Conservation (phyloP, 495 filamentous ascomycete genomes). For the Penicillium salamii region DNA sequence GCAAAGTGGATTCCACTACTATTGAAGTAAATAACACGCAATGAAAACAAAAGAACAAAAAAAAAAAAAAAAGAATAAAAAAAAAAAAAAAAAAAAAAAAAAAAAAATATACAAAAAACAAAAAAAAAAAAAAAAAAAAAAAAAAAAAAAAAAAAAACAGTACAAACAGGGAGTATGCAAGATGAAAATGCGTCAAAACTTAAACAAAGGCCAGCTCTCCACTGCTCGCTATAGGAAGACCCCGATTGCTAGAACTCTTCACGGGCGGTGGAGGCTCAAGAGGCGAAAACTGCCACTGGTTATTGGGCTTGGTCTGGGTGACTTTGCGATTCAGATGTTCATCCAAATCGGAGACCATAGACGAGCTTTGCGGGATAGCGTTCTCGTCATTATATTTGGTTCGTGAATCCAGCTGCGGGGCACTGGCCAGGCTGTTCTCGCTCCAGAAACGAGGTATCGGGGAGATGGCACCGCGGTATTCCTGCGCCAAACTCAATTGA, state of each 20-base stretch:
- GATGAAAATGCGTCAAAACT: neutral
- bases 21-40: too few species aligned
- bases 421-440: constrained; percentile 34
- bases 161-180: neutral
- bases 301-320: constrained; percentile 8
- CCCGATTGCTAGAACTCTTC: constrained; percentile 13
- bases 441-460: constrained; percentile 44
- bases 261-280: constrained; percentile 20
- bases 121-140: neutral
- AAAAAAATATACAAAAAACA: too few species aligned
- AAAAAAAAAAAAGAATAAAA: constrained; percentile 1
- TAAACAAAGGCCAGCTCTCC: constrained; percentile 36
- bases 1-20: too few species aligned
- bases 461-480: constrained; percentile 43
- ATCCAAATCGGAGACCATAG: constrained; percentile 26
- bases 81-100: neutral
- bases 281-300: constrained; percentile 8
- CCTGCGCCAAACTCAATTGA: constrained; percentile 40
- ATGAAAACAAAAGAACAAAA: too few species aligned
- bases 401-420: constrained; percentile 16
- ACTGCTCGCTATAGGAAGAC: constrained; percentile 27
- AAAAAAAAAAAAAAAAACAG: neutral
- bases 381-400: constrained; percentile 6
- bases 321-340: constrained; percentile 25
- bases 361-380: constrained; percentile 21